Conservation (phyloP, 305 asterid genomes). For the Rubia balearica region DNA sequence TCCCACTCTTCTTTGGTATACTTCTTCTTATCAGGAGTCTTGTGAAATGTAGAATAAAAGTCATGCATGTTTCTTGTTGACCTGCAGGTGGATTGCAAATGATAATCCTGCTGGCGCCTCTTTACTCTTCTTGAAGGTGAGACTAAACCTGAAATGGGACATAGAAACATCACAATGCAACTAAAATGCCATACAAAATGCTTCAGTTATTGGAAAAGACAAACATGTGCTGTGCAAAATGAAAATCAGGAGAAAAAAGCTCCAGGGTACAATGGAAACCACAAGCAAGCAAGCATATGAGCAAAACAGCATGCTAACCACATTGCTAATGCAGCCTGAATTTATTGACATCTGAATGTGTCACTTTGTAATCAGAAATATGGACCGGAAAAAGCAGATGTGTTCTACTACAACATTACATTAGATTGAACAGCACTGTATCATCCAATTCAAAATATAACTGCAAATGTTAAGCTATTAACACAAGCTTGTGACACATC, state of each 20-base stretch:
- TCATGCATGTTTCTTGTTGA: conserved; percentile 22
- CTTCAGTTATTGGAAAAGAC: neutral
- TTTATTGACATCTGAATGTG: neutral
- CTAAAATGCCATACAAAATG: neutral
- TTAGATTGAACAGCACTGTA: neutral
- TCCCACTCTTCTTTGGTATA: conserved; percentile 61
- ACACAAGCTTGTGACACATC: neutral
- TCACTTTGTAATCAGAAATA: neutral
- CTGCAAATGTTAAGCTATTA: neutral
- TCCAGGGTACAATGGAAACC: neutral
- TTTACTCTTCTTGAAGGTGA: conserved; percentile 3
- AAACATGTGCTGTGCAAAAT: neutral
- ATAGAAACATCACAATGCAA: neutral
- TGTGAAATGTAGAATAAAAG: conserved; percentile 61
- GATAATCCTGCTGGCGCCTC: neutral
- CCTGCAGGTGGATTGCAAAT: conserved; percentile 28
- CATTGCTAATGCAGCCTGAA: neutral
- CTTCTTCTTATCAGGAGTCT: conserved; percentile 56
- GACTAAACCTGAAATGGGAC: conserved; percentile 5
- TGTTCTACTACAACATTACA: neutral
- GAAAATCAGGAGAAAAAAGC: neutral
- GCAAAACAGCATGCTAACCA: neutral
- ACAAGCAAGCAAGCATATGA: neutral
- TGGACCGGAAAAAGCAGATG: neutral
- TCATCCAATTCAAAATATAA: neutral